Evolutionary conservation across 495 filamentous ascomycete genomes (phyloP).

Genomic region (Talaromyces borbonicus): DNA sequence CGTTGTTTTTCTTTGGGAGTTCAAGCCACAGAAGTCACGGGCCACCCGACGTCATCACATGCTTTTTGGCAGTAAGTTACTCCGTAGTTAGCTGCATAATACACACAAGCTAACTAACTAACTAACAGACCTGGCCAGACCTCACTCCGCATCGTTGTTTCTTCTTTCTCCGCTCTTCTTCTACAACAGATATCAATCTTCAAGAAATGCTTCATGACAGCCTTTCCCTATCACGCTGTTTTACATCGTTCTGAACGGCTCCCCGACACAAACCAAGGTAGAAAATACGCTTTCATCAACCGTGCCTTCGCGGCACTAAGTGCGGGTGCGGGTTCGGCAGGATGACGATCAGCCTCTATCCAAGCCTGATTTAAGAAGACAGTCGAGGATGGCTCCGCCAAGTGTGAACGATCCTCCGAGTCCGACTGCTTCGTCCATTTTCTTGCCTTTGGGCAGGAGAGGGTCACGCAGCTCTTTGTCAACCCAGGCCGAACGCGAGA

Average conservation of each 20-base stretch:
- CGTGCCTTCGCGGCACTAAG: too few relatives aligned
- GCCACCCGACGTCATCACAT: conserved; percentile 10
- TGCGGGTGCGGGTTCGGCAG: too few relatives aligned
- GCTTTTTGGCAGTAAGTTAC: conserved; percentile 1
- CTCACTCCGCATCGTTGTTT: not conserved
- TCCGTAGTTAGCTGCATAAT: too few relatives aligned
- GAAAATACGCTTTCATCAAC: too few relatives aligned
- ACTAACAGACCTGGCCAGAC: not conserved
- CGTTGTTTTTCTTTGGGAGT: not conserved
- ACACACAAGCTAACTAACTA: too few relatives aligned
- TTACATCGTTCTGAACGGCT: not conserved
- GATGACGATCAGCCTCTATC: too few relatives aligned
- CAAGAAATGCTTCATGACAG: too few relatives aligned
- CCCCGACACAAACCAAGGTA: not conserved
- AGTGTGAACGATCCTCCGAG: conserved; percentile 28
- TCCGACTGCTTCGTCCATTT: conserved; percentile 34
- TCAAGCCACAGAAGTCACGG: conserved; percentile 4
- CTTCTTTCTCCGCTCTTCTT: not conserved
- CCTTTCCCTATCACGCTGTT: not conserved
- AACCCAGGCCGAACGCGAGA: conserved; percentile 56
- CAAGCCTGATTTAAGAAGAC: conserved; percentile 2
- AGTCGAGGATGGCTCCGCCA: conserved; percentile 28
- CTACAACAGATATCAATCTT: too few relatives aligned
- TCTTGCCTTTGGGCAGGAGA: conserved; percentile 33
- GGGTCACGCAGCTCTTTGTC: conserved; percentile 57